Percentiles rank a stretch among this genome's conserved stretches.
phyloP scores from a whole-genome alignment of 1,139 yeast species.

The Suhomyces yuchorum region DNA sequence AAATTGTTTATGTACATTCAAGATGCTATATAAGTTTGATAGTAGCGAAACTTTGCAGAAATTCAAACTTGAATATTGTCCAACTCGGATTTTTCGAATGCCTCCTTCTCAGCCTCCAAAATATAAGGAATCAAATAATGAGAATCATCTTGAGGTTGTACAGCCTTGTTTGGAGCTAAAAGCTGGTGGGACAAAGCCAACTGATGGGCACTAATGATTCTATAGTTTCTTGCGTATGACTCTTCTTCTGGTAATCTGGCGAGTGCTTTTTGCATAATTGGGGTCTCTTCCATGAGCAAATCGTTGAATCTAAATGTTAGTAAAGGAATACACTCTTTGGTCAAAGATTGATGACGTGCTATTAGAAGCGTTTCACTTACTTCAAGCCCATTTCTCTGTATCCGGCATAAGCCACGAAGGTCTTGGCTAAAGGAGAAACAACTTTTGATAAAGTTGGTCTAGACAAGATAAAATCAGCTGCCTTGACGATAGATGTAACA shows the following conservation, averaged over 20 bases:
- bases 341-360: background rate
- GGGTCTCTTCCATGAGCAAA: constrained; percentile 82
- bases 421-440: constrained; percentile 76
- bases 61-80: constrained; percentile 64
- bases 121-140: constrained; percentile 87
- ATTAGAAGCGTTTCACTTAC: constrained; percentile 32
- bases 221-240: constrained; percentile 86
- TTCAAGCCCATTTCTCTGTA: constrained; percentile 92
- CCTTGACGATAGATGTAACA: constrained; percentile 78
- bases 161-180: constrained; percentile 77
- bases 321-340: constrained; percentile 8
- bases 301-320: constrained; percentile 66
- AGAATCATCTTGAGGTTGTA: constrained; percentile 80
- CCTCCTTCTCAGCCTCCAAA: constrained; percentile 93
- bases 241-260: constrained; percentile 83
- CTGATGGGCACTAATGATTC: constrained; percentile 92
- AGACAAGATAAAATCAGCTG: constrained; percentile 78
- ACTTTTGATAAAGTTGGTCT: constrained; percentile 77
- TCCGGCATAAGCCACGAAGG: constrained; percentile 75
- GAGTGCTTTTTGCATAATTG: constrained; percentile 83
- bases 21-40: background rate
- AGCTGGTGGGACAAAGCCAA: constrained; percentile 80
- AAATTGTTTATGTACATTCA: background rate
- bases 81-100: constrained; percentile 81
- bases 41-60: background rate